Evolutionary conservation across 345 rosid genomes (phyloP).

Genomic region (Erodium maritimum): DNA sequence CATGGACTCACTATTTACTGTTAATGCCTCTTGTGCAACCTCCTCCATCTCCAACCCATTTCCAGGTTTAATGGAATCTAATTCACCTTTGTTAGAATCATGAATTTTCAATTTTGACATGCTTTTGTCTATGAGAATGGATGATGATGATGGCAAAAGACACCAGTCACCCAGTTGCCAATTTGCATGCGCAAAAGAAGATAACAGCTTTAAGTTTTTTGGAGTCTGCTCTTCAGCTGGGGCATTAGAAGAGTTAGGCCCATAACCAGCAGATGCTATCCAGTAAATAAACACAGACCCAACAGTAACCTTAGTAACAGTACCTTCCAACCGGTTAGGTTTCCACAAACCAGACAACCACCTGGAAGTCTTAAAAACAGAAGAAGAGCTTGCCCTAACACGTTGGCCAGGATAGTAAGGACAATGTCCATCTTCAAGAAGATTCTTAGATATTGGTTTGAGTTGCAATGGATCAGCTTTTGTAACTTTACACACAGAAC

Average conservation of each 20-base stretch:
- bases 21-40: slow-evolving; percentile 32
- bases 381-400: slow-evolving; percentile 77
- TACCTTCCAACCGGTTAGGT: slow-evolving; percentile 81
- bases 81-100: slow-evolving; percentile 28
- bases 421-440: slow-evolving; percentile 72
- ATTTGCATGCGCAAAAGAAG: slow-evolving; percentile 79
- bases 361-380: slow-evolving; percentile 68
- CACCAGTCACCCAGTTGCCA: slow-evolving; percentile 98
- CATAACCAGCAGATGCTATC: slow-evolving; percentile 95
- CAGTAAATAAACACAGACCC: slow-evolving; percentile 86
- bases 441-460: slow-evolving; percentile 56
- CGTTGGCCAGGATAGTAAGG: slow-evolving; percentile 95
- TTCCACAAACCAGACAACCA: slow-evolving; percentile 88
- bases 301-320: slow-evolving; percentile 74
- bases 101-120: slow-evolving; percentile 39
- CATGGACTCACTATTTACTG: slow-evolving; percentile 25
- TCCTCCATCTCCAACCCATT: slow-evolving; percentile 34
- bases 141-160: slow-evolving; percentile 52
- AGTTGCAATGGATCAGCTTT: slow-evolving; percentile 78
- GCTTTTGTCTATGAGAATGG: slow-evolving; percentile 33
- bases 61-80: slow-evolving; percentile 24
- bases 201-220: slow-evolving; percentile 64
- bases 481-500: slow-evolving; percentile 74
- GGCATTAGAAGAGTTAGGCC: slow-evolving; percentile 68
- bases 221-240: slow-evolving; percentile 96